These are phyloP conservation scores for Euphorbia tirucalli DNA, from an alignment of 345 rosid species.

Conservation along the genomic window DNA sequence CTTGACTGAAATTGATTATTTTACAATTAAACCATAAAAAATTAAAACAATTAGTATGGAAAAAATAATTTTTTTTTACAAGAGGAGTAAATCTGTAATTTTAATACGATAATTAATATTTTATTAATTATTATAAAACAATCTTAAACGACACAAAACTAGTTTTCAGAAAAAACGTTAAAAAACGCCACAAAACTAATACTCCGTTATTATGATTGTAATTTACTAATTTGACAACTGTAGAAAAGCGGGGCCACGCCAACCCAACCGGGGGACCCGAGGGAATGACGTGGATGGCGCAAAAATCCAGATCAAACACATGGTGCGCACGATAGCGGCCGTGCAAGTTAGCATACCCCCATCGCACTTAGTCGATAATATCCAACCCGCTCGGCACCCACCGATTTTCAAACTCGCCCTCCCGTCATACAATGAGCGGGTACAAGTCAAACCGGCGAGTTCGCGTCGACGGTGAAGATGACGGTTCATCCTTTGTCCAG, in stretches of 20 bases:
- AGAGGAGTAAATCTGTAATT: too few relatives aligned
- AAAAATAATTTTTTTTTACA: too few relatives aligned
- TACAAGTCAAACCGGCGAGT: constrained; percentile 39
- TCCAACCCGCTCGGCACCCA: background rate
- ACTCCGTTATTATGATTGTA: too few relatives aligned
- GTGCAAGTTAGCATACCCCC: background rate
- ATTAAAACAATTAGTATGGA: too few relatives aligned
- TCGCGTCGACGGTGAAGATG: constrained; percentile 46
- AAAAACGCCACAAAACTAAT: too few relatives aligned
- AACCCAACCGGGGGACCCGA: background rate
- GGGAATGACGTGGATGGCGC: background rate
- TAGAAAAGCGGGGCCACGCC: background rate
- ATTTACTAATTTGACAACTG: too few relatives aligned
- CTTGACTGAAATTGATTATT: too few relatives aligned
- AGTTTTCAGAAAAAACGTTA: too few relatives aligned
- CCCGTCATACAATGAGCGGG: constrained; percentile 35
- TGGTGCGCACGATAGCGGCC: constrained; percentile 4
- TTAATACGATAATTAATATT: too few relatives aligned
- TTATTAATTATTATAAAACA: too few relatives aligned
- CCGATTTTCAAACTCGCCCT: constrained; percentile 6
- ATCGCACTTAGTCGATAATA: background rate
- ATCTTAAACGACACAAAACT: too few relatives aligned
- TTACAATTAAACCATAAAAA: too few relatives aligned
- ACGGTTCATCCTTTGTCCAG: constrained; percentile 7
- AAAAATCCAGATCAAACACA: constrained; percentile 6